Evolutionary conservation across 352 stramenopile genomes (phyloP), one percentile per base, ranked within the genome.

Genomic region (Peronosclerospora sorghi): DNA sequence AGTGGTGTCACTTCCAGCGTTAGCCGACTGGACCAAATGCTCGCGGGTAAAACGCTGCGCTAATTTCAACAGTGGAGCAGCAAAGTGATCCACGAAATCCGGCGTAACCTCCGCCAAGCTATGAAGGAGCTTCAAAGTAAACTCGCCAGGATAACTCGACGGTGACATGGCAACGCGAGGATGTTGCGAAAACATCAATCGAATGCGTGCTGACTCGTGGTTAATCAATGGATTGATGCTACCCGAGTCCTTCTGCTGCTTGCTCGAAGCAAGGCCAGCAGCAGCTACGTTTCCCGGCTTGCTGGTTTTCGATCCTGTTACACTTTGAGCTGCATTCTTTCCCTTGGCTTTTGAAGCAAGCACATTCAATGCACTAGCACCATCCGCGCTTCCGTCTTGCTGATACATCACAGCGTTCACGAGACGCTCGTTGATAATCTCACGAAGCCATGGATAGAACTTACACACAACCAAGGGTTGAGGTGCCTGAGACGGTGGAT

Each of bases 361-460:
- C 15, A 41, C 38, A 29, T 52, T 27, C 0, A 51, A 36, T 41
- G 48, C 34, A 4, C 30, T 40, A 12, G 56, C 30, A 21, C 46
- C 34, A 15, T 27, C 32, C 5, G 29, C 13, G 21, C 35, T 18
- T 19, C 73, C 47, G 32, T 87, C 78, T 44, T 84, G 72, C 29
- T 86, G 73, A 36, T 74, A 67, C 9, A 68, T 54, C 2, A 67
- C 61, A 13, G 78, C 77, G 30, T 72, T 87, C 32, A 87, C 37
- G 13, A 94, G 48, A 18, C 80, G 70, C 23, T 93, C 78, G 26
- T 76, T 86, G 35, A 94, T 60, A 56, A 90, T 89, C 17, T 92
- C 80, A 21, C 76, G 75, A 8, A 94, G 69, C 82, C 82, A 94
- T 10, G 72, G 73, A 51, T 94, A 94, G 35, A 91, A 94, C 27